These are phyloP conservation scores for Boletus rufocinnamomeus DNA, from an alignment of 768 basidiomycete genomes.

Conservation along the genomic window DNA sequence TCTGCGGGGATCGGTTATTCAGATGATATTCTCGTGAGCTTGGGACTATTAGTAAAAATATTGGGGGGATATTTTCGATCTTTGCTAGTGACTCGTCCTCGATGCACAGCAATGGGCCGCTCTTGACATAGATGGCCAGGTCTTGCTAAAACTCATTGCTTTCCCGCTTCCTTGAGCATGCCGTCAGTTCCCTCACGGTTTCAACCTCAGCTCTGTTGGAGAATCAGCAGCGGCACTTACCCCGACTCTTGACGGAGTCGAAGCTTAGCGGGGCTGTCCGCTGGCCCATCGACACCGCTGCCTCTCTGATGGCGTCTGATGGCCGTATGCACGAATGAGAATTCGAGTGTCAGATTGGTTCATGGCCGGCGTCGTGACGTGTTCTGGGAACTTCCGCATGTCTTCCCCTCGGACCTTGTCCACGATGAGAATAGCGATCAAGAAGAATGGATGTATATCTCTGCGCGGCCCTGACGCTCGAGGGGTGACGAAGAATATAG, in stretches of 20 bases:
- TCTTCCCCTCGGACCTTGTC: slow-evolving; percentile 7
- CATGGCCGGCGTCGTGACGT: neutral
- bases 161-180: too few relatives aligned
- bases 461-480: slow-evolving; percentile 65
- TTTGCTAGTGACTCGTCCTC: neutral
- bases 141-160: too few relatives aligned
- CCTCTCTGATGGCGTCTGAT: slow-evolving; percentile 1
- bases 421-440: slow-evolving; percentile 20
- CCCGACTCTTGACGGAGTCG: neutral
- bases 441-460: slow-evolving; percentile 88
- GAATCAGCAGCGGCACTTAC: too few relatives aligned
- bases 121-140: neutral
- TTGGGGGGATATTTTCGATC: neutral
- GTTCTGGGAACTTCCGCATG: neutral
- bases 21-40: neutral
- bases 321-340: slow-evolving; percentile 10
- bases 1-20: neutral
- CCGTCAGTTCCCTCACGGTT: too few relatives aligned
- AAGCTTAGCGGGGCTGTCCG: neutral
- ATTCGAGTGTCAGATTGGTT: slow-evolving; percentile 2
- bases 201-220: neutral
- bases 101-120: neutral
- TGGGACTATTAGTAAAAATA: neutral
- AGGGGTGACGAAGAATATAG: slow-evolving; percentile 37
- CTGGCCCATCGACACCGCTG: neutral